Percentiles rank a stretch among this genome's conserved stretches.
Evolutionary conservation across 768 basidiomycete species (phyloP).

Genomic region (Leccinum barrowsii): DNA sequence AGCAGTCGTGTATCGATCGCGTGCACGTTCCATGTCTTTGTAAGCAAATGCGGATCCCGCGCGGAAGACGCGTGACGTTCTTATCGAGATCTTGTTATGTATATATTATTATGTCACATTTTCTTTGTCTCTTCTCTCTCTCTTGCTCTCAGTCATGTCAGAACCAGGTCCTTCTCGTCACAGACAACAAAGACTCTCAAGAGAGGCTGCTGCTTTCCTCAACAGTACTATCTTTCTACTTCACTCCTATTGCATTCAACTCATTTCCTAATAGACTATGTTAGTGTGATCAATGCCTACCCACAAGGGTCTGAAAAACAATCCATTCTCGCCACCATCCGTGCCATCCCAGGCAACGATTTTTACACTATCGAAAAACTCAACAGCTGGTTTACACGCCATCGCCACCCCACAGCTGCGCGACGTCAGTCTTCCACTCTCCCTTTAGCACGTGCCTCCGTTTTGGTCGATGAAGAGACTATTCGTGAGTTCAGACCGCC

Average conservation of each 20-base stretch:
- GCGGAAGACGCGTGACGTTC: neutral
- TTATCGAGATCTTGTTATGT: slow-evolving; percentile 1
- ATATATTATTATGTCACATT: neutral
- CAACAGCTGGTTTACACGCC: slow-evolving; percentile 20
- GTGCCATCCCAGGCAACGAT: slow-evolving; percentile 23
- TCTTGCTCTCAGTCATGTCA: neutral
- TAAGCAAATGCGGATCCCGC: slow-evolving; percentile 19
- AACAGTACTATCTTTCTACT: neutral
- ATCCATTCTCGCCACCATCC: slow-evolving; percentile 10
- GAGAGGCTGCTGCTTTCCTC: slow-evolving; percentile 3
- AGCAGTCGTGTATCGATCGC: slow-evolving; percentile 28
- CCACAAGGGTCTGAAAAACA: slow-evolving; percentile 15
- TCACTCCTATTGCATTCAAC: neutral
- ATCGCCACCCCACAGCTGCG: slow-evolving; percentile 10
- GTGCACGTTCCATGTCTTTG: slow-evolving; percentile 29
- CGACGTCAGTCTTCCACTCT: neutral
- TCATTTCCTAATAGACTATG: slow-evolving; percentile 19
- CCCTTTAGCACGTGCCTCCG: neutral
- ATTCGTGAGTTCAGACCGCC: slow-evolving; percentile 19
- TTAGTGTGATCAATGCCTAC: slow-evolving; percentile 8
- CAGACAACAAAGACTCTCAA: neutral
- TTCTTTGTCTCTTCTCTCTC: neutral
- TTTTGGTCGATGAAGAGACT: slow-evolving; percentile 20
- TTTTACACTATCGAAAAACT: slow-evolving; percentile 15
- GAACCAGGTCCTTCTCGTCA: slow-evolving; percentile 4